These are phyloP conservation scores for Pulveroboletus ravenelii DNA, from an alignment of 768 basidiomycete species.

Conservation along the genomic window DNA sequence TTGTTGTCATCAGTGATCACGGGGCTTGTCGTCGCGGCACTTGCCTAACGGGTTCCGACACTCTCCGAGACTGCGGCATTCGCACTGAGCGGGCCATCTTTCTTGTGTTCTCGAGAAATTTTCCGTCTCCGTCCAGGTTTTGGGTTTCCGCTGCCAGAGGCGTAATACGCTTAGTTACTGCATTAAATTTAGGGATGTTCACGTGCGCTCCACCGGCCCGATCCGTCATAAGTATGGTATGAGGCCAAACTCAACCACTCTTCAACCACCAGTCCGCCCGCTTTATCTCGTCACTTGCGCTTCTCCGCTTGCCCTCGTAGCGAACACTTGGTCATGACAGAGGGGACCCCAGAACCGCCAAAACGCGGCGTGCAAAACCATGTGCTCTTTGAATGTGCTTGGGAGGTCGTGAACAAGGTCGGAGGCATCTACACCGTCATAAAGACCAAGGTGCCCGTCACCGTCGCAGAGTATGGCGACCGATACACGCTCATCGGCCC, in stretches of 20 bases:
- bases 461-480: constrained; percentile 92
- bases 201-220: constrained; percentile 11
- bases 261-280: background rate
- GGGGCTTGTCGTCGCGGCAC: constrained; percentile 31
- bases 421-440: constrained; percentile 99
- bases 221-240: background rate
- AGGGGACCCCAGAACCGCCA: constrained; percentile 15
- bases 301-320: background rate
- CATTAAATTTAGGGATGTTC: no score
- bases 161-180: constrained; percentile 14
- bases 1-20: constrained; percentile 40
- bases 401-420: constrained; percentile 99
- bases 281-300: background rate
- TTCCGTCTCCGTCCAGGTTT: background rate
- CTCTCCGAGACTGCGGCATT: background rate
- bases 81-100: background rate
- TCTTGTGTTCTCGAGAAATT: background rate
- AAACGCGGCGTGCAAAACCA: constrained; percentile 75
- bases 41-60: constrained; percentile 25
- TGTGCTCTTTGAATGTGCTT: constrained; percentile 90
- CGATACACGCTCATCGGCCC: constrained; percentile 96
- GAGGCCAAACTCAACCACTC: constrained; percentile 7
- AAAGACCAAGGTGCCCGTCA: constrained; percentile 98
- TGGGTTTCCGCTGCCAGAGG: background rate
- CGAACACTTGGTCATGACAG: constrained; percentile 17